Evolutionary conservation across 805 yeast genomes (phyloP).

Genomic region (Teunomyces atbi): DNA sequence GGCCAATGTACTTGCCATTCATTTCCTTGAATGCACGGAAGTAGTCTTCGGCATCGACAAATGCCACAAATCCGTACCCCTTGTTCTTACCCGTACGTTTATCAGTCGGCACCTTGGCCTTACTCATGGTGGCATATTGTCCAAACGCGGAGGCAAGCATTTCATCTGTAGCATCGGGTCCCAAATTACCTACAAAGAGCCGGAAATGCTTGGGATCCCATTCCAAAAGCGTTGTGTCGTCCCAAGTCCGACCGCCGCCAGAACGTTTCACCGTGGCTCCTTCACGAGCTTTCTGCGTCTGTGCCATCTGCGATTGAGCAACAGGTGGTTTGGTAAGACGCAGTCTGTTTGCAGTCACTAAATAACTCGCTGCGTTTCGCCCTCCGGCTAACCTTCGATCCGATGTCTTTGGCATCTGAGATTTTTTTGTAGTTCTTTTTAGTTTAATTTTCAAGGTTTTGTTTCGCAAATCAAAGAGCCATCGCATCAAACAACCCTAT

Average conservation of each 20-base stretch:
- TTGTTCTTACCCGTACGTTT: constrained; percentile 45
- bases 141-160: constrained; percentile 54
- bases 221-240: constrained; percentile 46
- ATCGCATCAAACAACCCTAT: constrained; percentile 32
- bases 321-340: neutral
- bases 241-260: constrained; percentile 50
- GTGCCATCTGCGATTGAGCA: neutral
- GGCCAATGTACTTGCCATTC: constrained; percentile 76
- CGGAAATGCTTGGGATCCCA: constrained; percentile 75
- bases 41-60: constrained; percentile 63
- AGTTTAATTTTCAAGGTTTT: neutral
- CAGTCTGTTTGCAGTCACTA: constrained; percentile 11
- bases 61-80: constrained; percentile 77
- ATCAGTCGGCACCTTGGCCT: constrained; percentile 61
- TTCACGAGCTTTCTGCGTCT: neutral
- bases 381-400: constrained; percentile 58
- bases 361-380: constrained; percentile 44
- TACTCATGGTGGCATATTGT: constrained; percentile 51
- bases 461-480: neutral
- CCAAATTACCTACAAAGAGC: constrained; percentile 69
- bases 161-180: constrained; percentile 62
- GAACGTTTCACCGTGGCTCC: constrained; percentile 38
- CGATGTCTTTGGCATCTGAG: constrained; percentile 34
- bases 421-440: neutral
- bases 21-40: constrained; percentile 68